Evolutionary conservation across 2,329 filamentous ascomycete genomes (phyloP).

Genomic region (Akanthomyces lecanii): DNA sequence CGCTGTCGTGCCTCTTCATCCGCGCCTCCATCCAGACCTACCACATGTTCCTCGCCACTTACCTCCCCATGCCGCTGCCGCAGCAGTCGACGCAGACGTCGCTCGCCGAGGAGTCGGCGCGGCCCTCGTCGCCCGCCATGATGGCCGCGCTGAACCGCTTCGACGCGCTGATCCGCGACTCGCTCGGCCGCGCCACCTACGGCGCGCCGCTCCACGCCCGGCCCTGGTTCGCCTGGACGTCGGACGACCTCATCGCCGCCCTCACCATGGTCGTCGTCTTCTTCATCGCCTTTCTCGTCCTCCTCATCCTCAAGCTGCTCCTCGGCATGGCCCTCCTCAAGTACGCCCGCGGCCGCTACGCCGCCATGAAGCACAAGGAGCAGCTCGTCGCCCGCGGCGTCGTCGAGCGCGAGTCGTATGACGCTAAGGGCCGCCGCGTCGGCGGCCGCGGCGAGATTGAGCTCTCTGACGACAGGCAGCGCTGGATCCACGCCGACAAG

Average conservation of each 20-base stretch:
- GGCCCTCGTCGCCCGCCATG: slow-evolving; percentile 66
- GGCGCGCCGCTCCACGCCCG: slow-evolving; percentile 40
- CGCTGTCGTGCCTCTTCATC: slow-evolving; percentile 91
- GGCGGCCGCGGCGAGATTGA: slow-evolving; percentile 85
- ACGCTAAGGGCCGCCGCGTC: slow-evolving; percentile 67
- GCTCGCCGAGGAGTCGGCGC: slow-evolving; percentile 58
- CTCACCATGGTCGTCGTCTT: slow-evolving; percentile 84
- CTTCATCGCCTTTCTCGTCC: slow-evolving; percentile 75
- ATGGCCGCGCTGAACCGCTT: slow-evolving; percentile 75
- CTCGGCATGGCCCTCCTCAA: slow-evolving; percentile 83
- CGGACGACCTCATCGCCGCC: slow-evolving; percentile 70
- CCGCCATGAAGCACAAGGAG: slow-evolving; percentile 71
- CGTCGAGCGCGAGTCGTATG: slow-evolving; percentile 51
- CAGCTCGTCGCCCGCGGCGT: slow-evolving; percentile 43
- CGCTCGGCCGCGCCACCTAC: slow-evolving; percentile 70
- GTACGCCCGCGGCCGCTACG: slow-evolving; percentile 75
- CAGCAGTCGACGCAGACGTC: slow-evolving; percentile 62
- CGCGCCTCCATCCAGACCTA: slow-evolving; percentile 93
- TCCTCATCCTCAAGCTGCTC: slow-evolving; percentile 79
- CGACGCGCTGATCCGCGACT: slow-evolving; percentile 69
- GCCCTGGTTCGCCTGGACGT: slow-evolving; percentile 53
- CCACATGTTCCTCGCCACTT: slow-evolving; percentile 92
- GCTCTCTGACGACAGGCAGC: slow-evolving; percentile 78
- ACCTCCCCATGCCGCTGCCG: slow-evolving; percentile 69
- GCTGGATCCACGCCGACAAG: slow-evolving; percentile 85